Percentiles rank a stretch among this genome's conserved stretches.
Conservation (phyloP, 2,329 filamentous ascomycete genomes). For the Pseudogymnoascus sp. region DNA sequence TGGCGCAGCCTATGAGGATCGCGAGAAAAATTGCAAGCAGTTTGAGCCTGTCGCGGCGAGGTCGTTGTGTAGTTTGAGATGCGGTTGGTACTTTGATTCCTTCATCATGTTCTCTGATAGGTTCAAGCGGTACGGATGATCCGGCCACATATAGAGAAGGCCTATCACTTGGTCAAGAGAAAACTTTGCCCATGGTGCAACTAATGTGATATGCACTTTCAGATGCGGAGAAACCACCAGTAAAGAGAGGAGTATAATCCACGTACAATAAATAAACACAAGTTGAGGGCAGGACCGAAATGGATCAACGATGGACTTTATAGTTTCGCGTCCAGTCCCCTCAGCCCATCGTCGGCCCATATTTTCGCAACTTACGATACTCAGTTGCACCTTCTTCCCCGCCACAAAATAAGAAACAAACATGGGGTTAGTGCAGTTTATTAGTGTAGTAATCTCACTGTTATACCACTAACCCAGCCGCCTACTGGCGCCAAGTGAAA, state of each 20-base stretch:
- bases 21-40: neutral
- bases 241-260: neutral
- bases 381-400: neutral
- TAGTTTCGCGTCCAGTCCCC: neutral
- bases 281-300: neutral
- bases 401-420: neutral
- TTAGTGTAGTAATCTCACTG: neutral
- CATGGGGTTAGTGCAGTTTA: neutral
- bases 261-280: neutral
- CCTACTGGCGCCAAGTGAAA: too few relatives aligned
- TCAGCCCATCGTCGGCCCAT: neutral
- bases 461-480: neutral
- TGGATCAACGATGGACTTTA: neutral
- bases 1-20: neutral
- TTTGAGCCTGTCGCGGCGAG: neutral
- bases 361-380: neutral
- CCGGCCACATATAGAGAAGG: neutral
- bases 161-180: neutral
- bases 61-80: neutral
- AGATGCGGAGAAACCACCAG: neutral
- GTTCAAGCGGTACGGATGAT: neutral
- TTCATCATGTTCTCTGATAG: neutral
- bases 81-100: neutral
- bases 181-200: neutral
- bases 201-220: neutral